These are phyloP conservation scores for Exophiala sp. DNA, from an alignment of 2,329 filamentous ascomycete genomes.

Conservation along the genomic window DNA sequence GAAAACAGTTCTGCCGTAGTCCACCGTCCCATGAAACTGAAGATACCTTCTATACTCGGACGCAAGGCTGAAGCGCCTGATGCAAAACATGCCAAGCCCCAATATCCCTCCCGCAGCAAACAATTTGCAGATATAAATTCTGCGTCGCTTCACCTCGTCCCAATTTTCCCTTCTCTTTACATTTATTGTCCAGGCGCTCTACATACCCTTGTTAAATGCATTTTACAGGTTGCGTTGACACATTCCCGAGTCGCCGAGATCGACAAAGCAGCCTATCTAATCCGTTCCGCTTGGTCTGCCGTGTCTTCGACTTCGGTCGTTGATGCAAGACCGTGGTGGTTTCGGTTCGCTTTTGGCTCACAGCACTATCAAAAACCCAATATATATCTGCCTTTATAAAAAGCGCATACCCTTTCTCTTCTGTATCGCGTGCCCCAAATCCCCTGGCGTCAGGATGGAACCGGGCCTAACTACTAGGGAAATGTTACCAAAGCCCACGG, in stretches of 20 bases:
- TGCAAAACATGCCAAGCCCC: slow-evolving; percentile 3
- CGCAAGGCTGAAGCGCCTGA: not conserved
- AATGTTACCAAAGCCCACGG: not conserved
- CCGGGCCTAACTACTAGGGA: not conserved
- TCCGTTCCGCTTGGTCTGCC: slow-evolving; percentile 10
- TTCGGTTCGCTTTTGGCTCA: slow-evolving; percentile 25
- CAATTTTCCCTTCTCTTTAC: slow-evolving; percentile 6
- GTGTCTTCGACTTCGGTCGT: slow-evolving; percentile 4
- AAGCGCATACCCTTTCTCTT: not conserved
- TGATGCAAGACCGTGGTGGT: slow-evolving; percentile 10
- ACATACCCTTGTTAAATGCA: slow-evolving; percentile 26
- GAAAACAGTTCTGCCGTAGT: too few species aligned
- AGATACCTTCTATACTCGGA: too few species aligned
- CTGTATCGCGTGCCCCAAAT: not conserved
- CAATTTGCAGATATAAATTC: not conserved
- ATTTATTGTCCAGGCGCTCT: slow-evolving; percentile 22
- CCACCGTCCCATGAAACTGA: too few species aligned
- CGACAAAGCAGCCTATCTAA: slow-evolving; percentile 19
- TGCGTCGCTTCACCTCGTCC: not conserved
- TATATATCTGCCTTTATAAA: not conserved
- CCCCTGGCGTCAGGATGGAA: not conserved
- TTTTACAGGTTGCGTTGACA: slow-evolving; percentile 20
- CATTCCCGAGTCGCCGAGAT: slow-evolving; percentile 25
- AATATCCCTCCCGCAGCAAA: not conserved
- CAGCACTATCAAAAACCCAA: slow-evolving; percentile 7